Percentiles rank a stretch among this genome's conserved stretches.
Conservation (phyloP, 2,329 filamentous ascomycete genomes). For the Fusarium acutatum region DNA sequence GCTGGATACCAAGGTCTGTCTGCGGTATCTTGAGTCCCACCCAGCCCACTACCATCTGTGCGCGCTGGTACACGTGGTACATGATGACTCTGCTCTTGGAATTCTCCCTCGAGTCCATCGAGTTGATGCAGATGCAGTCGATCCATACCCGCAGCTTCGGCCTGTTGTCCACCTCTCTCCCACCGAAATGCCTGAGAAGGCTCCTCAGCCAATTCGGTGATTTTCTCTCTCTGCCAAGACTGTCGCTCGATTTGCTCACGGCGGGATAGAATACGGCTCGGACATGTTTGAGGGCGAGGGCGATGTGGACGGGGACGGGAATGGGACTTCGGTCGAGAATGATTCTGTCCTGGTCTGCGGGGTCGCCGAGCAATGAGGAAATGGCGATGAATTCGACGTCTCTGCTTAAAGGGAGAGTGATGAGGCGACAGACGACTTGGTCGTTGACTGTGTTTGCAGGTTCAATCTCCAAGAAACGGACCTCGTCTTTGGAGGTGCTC, state of each 20-base stretch:
- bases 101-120: constrained; percentile 41
- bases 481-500: constrained; percentile 33
- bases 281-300: constrained; percentile 44
- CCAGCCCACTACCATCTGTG: constrained; percentile 48
- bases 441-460: constrained; percentile 41
- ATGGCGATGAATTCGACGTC: constrained; percentile 43
- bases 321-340: constrained; percentile 40
- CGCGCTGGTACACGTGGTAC: constrained; percentile 42
- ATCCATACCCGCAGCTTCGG: constrained; percentile 44
- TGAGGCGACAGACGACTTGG: constrained; percentile 45
- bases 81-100: constrained; percentile 41
- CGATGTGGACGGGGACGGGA: constrained; percentile 42
- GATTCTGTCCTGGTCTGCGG: constrained; percentile 43
- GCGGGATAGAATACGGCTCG: constrained; percentile 46
- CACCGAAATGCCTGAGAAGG: constrained; percentile 12
- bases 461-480: constrained; percentile 47
- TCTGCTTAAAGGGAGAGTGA: constrained; percentile 42
- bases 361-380: constrained; percentile 44
- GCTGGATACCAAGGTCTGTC: constrained; percentile 39
- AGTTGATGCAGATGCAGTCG: constrained; percentile 44
- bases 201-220: constrained; percentile 27
- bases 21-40: constrained; percentile 42
- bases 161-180: constrained; percentile 19
- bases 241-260: constrained; percentile 30
- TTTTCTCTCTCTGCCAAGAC: constrained; percentile 7